A percentile compares a stretch with the other conserved stretches of the same genome.
These are phyloP conservation scores for Discostella stelligeroides DNA, from an alignment of 108 stramenopile genomes.

Conservation along the genomic window DNA sequence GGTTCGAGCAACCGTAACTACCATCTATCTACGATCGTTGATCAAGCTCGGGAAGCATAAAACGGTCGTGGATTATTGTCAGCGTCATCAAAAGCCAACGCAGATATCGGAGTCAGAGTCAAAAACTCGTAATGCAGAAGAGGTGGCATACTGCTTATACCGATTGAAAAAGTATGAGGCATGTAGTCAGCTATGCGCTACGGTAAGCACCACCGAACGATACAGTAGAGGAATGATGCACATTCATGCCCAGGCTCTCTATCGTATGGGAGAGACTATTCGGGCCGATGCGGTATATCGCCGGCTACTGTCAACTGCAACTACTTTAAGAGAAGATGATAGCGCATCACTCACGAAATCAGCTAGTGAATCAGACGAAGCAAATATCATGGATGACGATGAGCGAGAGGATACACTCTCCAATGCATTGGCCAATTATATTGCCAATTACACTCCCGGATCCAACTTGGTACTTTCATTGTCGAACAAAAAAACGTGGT, in stretches of 20 bases:
- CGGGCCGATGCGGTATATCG: slow-evolving; percentile 31
- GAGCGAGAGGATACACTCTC: slow-evolving; percentile 44
- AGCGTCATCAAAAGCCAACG: neutral
- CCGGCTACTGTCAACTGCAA: slow-evolving; percentile 12
- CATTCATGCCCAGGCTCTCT: slow-evolving; percentile 46
- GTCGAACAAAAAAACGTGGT: slow-evolving; percentile 10
- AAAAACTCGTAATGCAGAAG: neutral
- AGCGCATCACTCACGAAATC: too few species aligned
- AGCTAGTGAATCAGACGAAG: neutral
- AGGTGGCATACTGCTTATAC: slow-evolving; percentile 48
- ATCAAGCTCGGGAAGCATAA: slow-evolving; percentile 25
- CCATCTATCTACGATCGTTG: slow-evolving; percentile 45
- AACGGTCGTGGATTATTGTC: slow-evolving; percentile 24
- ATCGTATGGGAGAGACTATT: slow-evolving; percentile 40
- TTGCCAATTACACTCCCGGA: slow-evolving; percentile 48
- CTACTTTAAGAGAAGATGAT: neutral
- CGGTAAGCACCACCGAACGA: neutral
- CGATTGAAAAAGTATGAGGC: slow-evolving; percentile 43
- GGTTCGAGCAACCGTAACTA: slow-evolving; percentile 14
- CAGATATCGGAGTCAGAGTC: neutral
- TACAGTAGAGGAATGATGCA: slow-evolving; percentile 37
- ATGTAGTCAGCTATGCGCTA: slow-evolving; percentile 36
- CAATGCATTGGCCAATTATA: slow-evolving; percentile 52
- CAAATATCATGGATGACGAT: slow-evolving; percentile 27
- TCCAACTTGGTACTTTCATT: slow-evolving; percentile 4